A percentile compares a stretch with the other conserved stretches of the same genome.
Evolutionary conservation across 192 early-diverging fungal species (phyloP).

Genomic region (Chytriomyces sp.): DNA sequence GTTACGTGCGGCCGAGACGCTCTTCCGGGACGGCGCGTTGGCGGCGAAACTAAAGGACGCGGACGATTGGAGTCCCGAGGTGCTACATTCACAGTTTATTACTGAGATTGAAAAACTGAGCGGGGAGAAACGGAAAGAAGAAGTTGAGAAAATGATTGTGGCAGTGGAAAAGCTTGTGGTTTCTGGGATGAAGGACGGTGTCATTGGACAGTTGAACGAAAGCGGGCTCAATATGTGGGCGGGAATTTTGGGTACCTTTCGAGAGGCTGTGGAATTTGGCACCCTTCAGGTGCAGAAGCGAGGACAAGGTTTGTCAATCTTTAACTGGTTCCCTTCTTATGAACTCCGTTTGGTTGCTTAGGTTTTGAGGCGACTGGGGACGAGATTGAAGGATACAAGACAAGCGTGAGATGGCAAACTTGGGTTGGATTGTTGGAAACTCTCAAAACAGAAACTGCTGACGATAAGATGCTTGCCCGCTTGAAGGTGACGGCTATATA

Average conservation of each 20-base stretch:
- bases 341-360: background rate
- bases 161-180: constrained; percentile 38
- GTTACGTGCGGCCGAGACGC: constrained; percentile 40
- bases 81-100: constrained; percentile 59
- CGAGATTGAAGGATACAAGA: constrained; percentile 2
- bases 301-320: constrained; percentile 20
- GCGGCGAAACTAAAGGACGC: constrained; percentile 62
- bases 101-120: constrained; percentile 66
- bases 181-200: constrained; percentile 67
- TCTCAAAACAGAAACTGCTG: constrained; percentile 79
- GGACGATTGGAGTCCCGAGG: constrained; percentile 64
- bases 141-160: constrained; percentile 58
- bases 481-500: constrained; percentile 36
- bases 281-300: constrained; percentile 43
- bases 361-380: constrained; percentile 34
- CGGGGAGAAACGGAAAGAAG: constrained; percentile 63
- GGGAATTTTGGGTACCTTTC: constrained; percentile 62
- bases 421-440: constrained; percentile 76
- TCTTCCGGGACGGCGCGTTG: constrained; percentile 51
- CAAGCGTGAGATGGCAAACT: constrained; percentile 45
- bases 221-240: constrained; percentile 72
- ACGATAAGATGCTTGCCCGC: constrained; percentile 80
- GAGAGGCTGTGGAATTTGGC: constrained; percentile 55
- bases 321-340: constrained; percentile 1
- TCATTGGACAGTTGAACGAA: constrained; percentile 71